Evolutionary conservation across 345 rosid species (phyloP), one percentile per base, ranked within the genome.

Genomic region (Ceriops decandra): DNA sequence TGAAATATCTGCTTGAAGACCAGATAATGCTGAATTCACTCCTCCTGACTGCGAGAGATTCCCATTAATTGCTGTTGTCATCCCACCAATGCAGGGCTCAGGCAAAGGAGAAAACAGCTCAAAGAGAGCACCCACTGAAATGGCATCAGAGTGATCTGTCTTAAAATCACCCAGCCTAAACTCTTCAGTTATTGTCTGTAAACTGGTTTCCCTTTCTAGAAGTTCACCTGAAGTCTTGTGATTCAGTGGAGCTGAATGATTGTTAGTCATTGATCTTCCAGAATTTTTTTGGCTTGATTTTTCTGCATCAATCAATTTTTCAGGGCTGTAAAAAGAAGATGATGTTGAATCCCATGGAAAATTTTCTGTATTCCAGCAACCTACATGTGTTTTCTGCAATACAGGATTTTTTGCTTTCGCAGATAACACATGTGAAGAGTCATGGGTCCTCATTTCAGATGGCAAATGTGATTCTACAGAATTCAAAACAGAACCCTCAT

Each of bases 81-180:
- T 47, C 68, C 33, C 79, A 67, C 54, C 57, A 15, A 71, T 57
- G 80, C 69, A 49, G 5, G 67, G 68, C 72, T 69, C 76, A 46
- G 81, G 82, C 47, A 87, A 80, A 59, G 82, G 81, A 62, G 72
- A 68, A 64, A 86, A 84, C 79, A 82, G 81, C 75, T 81, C 82
- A 68, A 81, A 82, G 13, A 85, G 82, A 78, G 83, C 82, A 56
- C 86, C 89, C 56, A 73, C 28, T 60, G 74, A 53, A 74, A 69
- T 75, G 60, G 84, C 81, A 72, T 73, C 78, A 61, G 88, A 84
- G 64, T 82, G 63, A 66, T 85, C 85, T n/a, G 79, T 52, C 2
- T 74, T 51, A 62, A 76, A 79, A 71, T 79, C 84, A 70, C 74
- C 77, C 8, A 70, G 56, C 70, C 76, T 78, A 65, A 82, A 72